phyloP scores from a whole-genome alignment of 345 rosid species.

The Bruguiera sexangula region DNA sequence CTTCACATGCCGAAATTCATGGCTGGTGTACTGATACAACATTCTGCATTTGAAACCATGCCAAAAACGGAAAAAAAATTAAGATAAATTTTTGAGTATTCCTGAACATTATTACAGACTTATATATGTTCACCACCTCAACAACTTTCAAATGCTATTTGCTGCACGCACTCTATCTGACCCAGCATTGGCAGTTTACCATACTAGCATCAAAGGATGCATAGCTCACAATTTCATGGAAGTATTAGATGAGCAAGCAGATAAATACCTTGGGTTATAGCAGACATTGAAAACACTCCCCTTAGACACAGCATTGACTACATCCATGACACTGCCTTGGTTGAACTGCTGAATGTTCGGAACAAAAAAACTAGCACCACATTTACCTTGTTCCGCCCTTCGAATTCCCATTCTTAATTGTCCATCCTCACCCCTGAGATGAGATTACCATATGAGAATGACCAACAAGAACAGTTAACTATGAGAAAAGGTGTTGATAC shows the following conservation, averaged over 20 bases:
- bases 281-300: constrained; percentile 61
- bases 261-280: constrained; percentile 86
- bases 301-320: constrained; percentile 60
- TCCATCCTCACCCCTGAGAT: constrained; percentile 86
- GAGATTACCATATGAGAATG: constrained; percentile 11
- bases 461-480: not conserved
- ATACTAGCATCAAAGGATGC: not conserved
- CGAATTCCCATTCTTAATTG: constrained; percentile 89
- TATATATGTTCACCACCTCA: no score
- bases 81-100: no score
- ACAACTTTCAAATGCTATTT: no score
- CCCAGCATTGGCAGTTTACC: not conserved
- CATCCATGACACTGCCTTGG: constrained; percentile 55
- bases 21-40: no score
- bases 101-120: no score
- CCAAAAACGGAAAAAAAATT: no score
- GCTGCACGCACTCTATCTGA: not conserved
- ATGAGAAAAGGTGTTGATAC: constrained; percentile 26
- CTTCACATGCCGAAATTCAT: no score
- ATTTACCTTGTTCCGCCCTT: constrained; percentile 79
- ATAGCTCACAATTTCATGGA: not conserved
- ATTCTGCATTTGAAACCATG: no score
- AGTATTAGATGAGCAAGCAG: not conserved
- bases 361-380: constrained; percentile 41
- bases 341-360: constrained; percentile 47